Conservation (phyloP, 176 grass and related monocot genomes). For the Thinopyrum elongatum region DNA sequence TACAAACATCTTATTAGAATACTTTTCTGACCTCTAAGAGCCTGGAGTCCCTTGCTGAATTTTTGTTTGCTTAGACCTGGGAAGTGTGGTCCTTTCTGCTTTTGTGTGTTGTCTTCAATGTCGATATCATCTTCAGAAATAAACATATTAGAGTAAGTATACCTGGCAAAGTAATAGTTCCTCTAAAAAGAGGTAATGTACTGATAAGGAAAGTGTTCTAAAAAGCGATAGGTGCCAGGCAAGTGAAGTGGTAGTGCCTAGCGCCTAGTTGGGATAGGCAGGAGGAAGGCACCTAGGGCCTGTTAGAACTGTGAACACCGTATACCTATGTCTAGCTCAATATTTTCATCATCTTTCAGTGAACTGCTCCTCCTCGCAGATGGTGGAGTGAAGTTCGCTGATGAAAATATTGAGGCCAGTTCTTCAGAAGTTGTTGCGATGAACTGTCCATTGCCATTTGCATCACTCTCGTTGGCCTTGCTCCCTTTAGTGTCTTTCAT, state of each 20-base stretch:
- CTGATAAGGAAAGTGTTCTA: not conserved
- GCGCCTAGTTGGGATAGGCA: not conserved
- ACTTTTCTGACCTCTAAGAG: constrained; percentile 67
- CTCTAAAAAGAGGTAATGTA: not conserved
- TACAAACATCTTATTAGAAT: constrained; percentile 7
- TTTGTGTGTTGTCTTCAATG: constrained; percentile 66
- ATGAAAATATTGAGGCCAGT: constrained; percentile 69
- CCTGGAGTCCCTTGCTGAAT: constrained; percentile 74
- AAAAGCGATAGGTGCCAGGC: not conserved
- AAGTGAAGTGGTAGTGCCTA: not conserved
- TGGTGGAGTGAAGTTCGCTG: constrained; percentile 49
- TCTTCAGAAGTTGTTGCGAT: constrained; percentile 52
- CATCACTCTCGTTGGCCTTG: constrained; percentile 61
- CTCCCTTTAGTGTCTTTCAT: constrained; percentile 86
- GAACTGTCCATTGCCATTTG: constrained; percentile 45
- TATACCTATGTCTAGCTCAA: constrained; percentile 82
- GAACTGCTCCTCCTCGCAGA: constrained; percentile 58
- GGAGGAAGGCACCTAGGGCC: not conserved
- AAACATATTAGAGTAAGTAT: constrained; percentile 33
- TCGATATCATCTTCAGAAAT: constrained; percentile 80
- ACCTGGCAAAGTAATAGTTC: constrained; percentile 1
- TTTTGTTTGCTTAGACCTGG: constrained; percentile 76
- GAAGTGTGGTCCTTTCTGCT: constrained; percentile 82
- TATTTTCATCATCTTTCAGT: constrained; percentile 52
- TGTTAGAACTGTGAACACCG: not conserved